phyloP scores from a whole-genome alignment of 352 stramenopile genomes.

The Phytopythium ostracodes region DNA sequence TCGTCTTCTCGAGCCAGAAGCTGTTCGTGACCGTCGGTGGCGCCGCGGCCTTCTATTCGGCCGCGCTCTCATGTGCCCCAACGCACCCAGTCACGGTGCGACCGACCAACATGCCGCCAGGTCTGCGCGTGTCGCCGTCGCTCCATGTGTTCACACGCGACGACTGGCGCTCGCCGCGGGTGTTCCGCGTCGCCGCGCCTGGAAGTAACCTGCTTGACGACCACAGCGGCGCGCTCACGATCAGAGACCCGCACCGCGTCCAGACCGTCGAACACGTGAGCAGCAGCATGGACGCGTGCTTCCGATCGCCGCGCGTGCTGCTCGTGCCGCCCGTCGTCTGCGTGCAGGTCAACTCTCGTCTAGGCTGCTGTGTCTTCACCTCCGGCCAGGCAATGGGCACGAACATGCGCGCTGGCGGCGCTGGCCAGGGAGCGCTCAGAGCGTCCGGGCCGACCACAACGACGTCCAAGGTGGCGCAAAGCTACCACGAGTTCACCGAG shows the following conservation, averaged over 20 bases:
- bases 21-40: slow-evolving; percentile 42
- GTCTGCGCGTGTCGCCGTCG: slow-evolving; percentile 43
- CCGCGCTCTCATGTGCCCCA: slow-evolving; percentile 33
- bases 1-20: slow-evolving; percentile 29
- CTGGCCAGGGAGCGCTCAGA: neutral
- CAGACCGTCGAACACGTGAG: slow-evolving; percentile 46
- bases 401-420: slow-evolving; percentile 13
- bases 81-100: slow-evolving; percentile 41
- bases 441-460: slow-evolving; percentile 2
- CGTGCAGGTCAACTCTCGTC: slow-evolving; percentile 39
- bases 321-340: slow-evolving; percentile 32
- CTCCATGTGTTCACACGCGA: slow-evolving; percentile 40
- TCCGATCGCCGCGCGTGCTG: slow-evolving; percentile 34
- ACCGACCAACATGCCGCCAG: slow-evolving; percentile 39
- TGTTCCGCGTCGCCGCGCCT: slow-evolving; percentile 43
- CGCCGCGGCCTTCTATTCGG: slow-evolving; percentile 51
- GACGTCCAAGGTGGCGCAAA: slow-evolving; percentile 4
- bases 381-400: slow-evolving; percentile 18
- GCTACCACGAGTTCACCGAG: slow-evolving; percentile 33
- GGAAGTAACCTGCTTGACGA: slow-evolving; percentile 25
- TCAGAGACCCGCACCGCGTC: slow-evolving; percentile 21
- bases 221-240: slow-evolving; percentile 13
- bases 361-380: slow-evolving; percentile 38
- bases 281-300: slow-evolving; percentile 43
- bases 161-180: slow-evolving; percentile 45